Base-by-base conservation (phyloP, 2,329 filamentous ascomycete genomes). In the Ceratocystis huliohia region DNA sequence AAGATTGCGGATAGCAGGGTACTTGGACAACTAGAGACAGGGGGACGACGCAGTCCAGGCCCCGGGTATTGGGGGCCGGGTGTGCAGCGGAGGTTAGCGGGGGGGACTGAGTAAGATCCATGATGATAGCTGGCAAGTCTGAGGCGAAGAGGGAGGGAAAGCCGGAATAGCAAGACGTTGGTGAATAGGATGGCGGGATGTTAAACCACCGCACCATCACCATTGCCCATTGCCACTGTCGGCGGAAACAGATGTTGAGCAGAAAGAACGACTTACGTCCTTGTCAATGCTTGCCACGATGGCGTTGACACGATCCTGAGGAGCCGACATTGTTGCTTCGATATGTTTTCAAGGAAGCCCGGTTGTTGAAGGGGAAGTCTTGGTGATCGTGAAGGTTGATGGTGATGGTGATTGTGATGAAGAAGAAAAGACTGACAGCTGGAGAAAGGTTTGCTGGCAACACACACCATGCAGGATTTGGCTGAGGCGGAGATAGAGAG, bases 231-330 rank as follows among this genome's bases (percentile, higher is more conserved):
- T 20, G 45, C n/a, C 45, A 3, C 48, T 17, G 17, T 48, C 20
- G 10, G 17, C 46, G 46, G 46, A 48, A 50, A 50, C 10, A 41
- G 0, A 41, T 41, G 13, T 41, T 41, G 48, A 13, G 17, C 20
- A 5, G 37, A 48, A 48, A 48, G 6, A 67, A 66, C 37, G 13
- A 79, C 84, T 71, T 78, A 92, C 89, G 86, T 91, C 88, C 74
- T 86, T 87, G 79, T 95, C 90, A 78, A 95, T 86, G 79, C 87
- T 83, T 72, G 84, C 83, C 74, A 94, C 82, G 74, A 90, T 87
- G 73, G 88, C 82, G 77, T 91, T 87, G 71, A 87, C 84, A 77
- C 86, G 86, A 73, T 91, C 88, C 78, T 91, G 88, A 72, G 86
- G 81, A 69, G 82, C 81, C 76, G 86, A 87, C 87, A 91, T 91